Evolutionary conservation across 1,284 basidiomycete genomes (phyloP).

Genomic region (Psilocybe mexicana): DNA sequence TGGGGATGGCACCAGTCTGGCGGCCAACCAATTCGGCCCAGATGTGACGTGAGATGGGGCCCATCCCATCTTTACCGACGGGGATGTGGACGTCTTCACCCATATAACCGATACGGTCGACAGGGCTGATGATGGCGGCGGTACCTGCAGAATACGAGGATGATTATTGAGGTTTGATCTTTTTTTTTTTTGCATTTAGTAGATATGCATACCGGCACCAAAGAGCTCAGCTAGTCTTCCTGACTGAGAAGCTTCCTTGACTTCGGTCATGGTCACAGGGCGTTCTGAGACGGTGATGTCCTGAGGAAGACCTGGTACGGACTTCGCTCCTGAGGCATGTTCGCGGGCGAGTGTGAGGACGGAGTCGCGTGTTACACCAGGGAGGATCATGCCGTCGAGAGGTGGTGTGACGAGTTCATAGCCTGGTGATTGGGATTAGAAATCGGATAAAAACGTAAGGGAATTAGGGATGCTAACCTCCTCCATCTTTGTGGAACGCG

Average conservation of each 20-base stretch:
- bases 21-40: constrained; percentile 87
- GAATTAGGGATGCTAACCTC: constrained; percentile 39
- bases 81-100: constrained; percentile 86
- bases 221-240: constrained; percentile 90
- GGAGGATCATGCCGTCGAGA: constrained; percentile 93
- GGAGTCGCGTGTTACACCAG: constrained; percentile 94
- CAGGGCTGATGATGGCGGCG: constrained; percentile 84
- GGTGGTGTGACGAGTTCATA: constrained; percentile 90
- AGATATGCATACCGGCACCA: constrained; percentile 66
- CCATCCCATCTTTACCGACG: constrained; percentile 86
- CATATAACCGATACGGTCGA: constrained; percentile 85
- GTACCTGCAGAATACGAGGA: constrained; percentile 53
- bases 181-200: background rate
- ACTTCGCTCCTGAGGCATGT: constrained; percentile 63
- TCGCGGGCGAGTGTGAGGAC: constrained; percentile 81
- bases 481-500: constrained; percentile 77
- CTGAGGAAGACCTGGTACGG: constrained; percentile 62
- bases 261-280: constrained; percentile 86
- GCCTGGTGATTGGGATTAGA: constrained; percentile 34
- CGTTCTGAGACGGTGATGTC: constrained; percentile 82
- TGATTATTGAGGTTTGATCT: background rate
- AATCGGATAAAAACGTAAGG: constrained; percentile 3
- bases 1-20: constrained; percentile 84
- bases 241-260: constrained; percentile 70
- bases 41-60: constrained; percentile 79